Conservation (phyloP, 139 green algal genomes). For the Auxenochlorella pyrenoidosa region DNA sequence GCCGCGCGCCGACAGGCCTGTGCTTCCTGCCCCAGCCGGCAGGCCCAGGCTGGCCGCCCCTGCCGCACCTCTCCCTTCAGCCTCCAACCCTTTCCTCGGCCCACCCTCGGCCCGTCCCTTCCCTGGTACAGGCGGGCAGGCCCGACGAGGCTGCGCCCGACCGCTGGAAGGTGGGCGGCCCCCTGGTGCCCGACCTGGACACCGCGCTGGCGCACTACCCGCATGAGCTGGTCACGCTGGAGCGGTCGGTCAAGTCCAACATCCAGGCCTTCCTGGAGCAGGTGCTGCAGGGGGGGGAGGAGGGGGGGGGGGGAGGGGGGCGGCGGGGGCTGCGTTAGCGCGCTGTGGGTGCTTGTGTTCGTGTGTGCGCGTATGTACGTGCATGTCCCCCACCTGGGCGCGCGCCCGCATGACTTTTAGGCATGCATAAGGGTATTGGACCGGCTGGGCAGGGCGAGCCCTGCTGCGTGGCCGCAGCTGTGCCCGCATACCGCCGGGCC, state of each 20-base stretch:
- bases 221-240: slow-evolving; percentile 37
- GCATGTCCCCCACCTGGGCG: too few relatives aligned
- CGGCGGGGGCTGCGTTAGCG: too few relatives aligned
- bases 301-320: too few relatives aligned
- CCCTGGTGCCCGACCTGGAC: slow-evolving; percentile 40
- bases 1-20: too few relatives aligned
- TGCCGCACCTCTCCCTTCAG: not conserved
- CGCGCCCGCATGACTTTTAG: too few relatives aligned
- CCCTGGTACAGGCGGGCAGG: not conserved
- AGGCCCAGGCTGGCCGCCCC: not conserved
- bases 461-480: too few relatives aligned
- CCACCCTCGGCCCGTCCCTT: not conserved
- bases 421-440: too few relatives aligned
- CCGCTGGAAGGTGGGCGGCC: slow-evolving; percentile 48
- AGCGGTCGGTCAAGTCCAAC: slow-evolving; percentile 43
- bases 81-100: not conserved
- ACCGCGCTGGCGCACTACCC: slow-evolving; percentile 34
- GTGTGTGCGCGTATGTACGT: too few relatives aligned
- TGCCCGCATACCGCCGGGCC: too few relatives aligned
- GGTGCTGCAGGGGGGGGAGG: not conserved
- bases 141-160: not conserved
- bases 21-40: too few relatives aligned
- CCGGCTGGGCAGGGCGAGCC: too few relatives aligned
- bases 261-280: slow-evolving; percentile 28
- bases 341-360: too few relatives aligned